phyloP scores from a whole-genome alignment of 176 grass and related monocot genomes.

The Ensete glaucum region DNA sequence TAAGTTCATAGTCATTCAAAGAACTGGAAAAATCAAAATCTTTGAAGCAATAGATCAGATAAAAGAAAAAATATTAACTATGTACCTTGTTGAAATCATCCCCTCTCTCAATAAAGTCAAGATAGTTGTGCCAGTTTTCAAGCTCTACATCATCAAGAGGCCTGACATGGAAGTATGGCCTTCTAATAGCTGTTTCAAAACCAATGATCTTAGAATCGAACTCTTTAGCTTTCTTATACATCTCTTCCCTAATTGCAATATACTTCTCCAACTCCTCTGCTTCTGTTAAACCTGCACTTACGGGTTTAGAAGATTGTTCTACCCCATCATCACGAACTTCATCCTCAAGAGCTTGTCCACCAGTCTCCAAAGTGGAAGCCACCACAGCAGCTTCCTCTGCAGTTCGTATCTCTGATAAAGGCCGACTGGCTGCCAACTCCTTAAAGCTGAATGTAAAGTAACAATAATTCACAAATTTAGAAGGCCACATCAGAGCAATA shows the following conservation, averaged over 20 bases:
- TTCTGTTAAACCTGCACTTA: slow-evolving; percentile 50
- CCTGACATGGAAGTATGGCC: slow-evolving; percentile 98
- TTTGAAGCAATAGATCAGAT: slow-evolving; percentile 21
- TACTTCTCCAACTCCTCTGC: slow-evolving; percentile 72
- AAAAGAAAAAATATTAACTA: slow-evolving; percentile 22
- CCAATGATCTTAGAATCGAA: slow-evolving; percentile 78
- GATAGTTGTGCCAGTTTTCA: slow-evolving; percentile 99
- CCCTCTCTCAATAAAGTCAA: slow-evolving; percentile 90
- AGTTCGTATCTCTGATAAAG: slow-evolving; percentile 60
- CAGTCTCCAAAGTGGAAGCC: slow-evolving; percentile 28
- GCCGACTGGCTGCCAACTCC: slow-evolving; percentile 58
- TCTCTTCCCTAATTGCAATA: slow-evolving; percentile 77
- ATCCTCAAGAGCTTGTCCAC: slow-evolving; percentile 28
- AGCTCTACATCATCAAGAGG: slow-evolving; percentile 94
- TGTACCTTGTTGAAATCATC: slow-evolving; percentile 95
- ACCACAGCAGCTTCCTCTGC: slow-evolving; percentile 55
- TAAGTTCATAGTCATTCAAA: slow-evolving; percentile 64
- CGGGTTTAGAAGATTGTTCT: slow-evolving; percentile 41
- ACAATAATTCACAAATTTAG: neutral
- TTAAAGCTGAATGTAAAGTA: slow-evolving; percentile 51
- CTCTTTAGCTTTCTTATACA: slow-evolving; percentile 98
- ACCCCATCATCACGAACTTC: slow-evolving; percentile 33
- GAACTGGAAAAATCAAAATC: slow-evolving; percentile 45
- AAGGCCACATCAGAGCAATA: neutral
- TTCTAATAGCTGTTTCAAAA: slow-evolving; percentile 97